phyloP scores from a whole-genome alignment of 2,329 filamentous ascomycete genomes.

The Pseudovirgaria hyperparasitica region DNA sequence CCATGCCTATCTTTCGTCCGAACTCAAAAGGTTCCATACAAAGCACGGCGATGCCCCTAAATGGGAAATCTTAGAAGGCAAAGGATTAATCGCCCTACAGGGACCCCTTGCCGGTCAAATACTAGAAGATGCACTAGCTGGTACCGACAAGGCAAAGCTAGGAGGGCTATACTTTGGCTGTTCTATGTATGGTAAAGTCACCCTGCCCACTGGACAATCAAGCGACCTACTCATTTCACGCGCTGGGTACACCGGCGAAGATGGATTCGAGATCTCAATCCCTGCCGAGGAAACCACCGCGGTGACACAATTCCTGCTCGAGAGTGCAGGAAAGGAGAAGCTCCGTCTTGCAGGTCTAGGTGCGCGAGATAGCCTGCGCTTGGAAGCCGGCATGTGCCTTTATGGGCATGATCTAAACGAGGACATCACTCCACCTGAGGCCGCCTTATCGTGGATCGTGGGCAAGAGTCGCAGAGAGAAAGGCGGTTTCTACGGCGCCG shows the following conservation, averaged over 20 bases:
- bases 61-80: slow-evolving; percentile 59
- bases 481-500: slow-evolving; percentile 75
- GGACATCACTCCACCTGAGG: slow-evolving; percentile 54
- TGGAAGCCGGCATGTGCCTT: slow-evolving; percentile 98
- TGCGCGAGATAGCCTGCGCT: slow-evolving; percentile 77
- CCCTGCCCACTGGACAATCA: slow-evolving; percentile 38
- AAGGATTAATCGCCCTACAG: slow-evolving; percentile 79
- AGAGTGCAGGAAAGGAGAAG: slow-evolving; percentile 42
- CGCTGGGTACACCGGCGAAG: slow-evolving; percentile 93
- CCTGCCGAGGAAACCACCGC: slow-evolving; percentile 50
- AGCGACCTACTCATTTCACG: slow-evolving; percentile 60
- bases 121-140: slow-evolving; percentile 50
- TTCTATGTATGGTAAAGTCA: slow-evolving; percentile 53
- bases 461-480: slow-evolving; percentile 59
- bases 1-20: slow-evolving; percentile 56
- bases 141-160: slow-evolving; percentile 39
- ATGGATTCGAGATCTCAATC: slow-evolving; percentile 94
- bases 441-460: slow-evolving; percentile 66
- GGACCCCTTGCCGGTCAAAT: slow-evolving; percentile 65
- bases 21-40: slow-evolving; percentile 50
- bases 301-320: slow-evolving; percentile 58
- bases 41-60: slow-evolving; percentile 36
- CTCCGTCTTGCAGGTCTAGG: slow-evolving; percentile 79
- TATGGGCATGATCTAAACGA: slow-evolving; percentile 97
- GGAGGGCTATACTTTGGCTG: slow-evolving; percentile 71